Conservation (phyloP, 1,139 yeast genomes). For the Magnusiomyces suaveolens region DNA sequence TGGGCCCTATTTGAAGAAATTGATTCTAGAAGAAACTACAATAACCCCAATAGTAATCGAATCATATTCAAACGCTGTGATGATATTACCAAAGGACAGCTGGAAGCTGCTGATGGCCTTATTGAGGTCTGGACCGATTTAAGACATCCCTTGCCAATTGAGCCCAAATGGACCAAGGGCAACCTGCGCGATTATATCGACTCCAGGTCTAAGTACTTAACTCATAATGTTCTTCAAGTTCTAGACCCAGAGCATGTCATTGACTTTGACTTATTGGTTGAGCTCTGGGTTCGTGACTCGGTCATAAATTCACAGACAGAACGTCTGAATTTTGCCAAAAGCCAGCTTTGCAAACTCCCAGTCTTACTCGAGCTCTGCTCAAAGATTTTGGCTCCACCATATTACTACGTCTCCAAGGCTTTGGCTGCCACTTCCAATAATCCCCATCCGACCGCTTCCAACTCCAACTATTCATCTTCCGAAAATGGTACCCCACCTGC, state of each 20-base stretch:
- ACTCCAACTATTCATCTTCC: too few relatives aligned
- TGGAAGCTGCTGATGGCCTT: slow-evolving; percentile 15
- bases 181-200: slow-evolving; percentile 21
- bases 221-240: slow-evolving; percentile 16
- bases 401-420: slow-evolving; percentile 17
- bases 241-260: slow-evolving; percentile 18
- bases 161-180: slow-evolving; percentile 26
- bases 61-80: slow-evolving; percentile 16
- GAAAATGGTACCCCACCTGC: too few relatives aligned
- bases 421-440: slow-evolving; percentile 6
- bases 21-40: background rate
- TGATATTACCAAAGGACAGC: slow-evolving; percentile 20
- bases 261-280: slow-evolving; percentile 17
- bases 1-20: slow-evolving; percentile 23
- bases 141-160: slow-evolving; percentile 20
- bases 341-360: slow-evolving; percentile 11
- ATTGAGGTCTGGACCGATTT: slow-evolving; percentile 21
- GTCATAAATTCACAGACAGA: slow-evolving; percentile 14
- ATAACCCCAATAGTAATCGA: background rate
- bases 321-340: slow-evolving; percentile 15
- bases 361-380: slow-evolving; percentile 18
- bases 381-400: slow-evolving; percentile 17
- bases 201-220: slow-evolving; percentile 19
- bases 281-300: slow-evolving; percentile 18
- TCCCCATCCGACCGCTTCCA: too few relatives aligned